Evolutionary conservation across 441 rosid species (phyloP), one percentile per base, ranked within the genome.

Genomic region (Bruguiera hainesii): DNA sequence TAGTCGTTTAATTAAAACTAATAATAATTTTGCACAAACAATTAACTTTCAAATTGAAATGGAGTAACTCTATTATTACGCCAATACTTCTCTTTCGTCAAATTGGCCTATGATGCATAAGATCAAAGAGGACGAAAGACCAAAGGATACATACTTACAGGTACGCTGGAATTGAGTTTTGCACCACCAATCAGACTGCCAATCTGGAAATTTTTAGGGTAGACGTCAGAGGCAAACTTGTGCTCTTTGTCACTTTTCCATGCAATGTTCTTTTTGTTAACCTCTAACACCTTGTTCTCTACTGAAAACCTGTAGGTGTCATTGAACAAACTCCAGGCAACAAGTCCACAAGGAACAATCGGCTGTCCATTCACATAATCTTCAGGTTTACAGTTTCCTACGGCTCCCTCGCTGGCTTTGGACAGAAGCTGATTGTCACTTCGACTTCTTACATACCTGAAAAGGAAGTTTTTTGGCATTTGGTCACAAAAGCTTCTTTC

Each of bases 301-400:
- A 75, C 75, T 29, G 84, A 71, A 61, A 89, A 87, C 4, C 0
- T 29, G 67, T 85, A 91, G 15, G 96, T 84, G 76, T 91, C 97
- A 2, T 91, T 91, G 79, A 91, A 91, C 77, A 91, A 81, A 78
- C 97, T 91, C 96, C 97, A 89, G 16, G 97, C 97, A 52, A 91
- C 85, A 59, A 91, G 93, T 64, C 96, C 96, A 76, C 96, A 89
- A 26, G 97, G 97, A 16, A 87, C 92, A 68, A 91, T 89, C 49
- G 78, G 64, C 39, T 19, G 29, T 25, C 73, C 86, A 59, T 63
- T 62, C 13, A 26, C 20, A 0, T 3, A 18, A 68, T 72, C 82
- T 76, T 87, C 94, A 0, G 96, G 96, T 68, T 82, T 77, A 76
- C 97, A 91, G 28, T 57, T 60, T 26, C 68, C 25, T 63, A 80